phyloP scores from a whole-genome alignment of 225 moss, liverwort and hornwort genomes.

The Asterella californica region DNA sequence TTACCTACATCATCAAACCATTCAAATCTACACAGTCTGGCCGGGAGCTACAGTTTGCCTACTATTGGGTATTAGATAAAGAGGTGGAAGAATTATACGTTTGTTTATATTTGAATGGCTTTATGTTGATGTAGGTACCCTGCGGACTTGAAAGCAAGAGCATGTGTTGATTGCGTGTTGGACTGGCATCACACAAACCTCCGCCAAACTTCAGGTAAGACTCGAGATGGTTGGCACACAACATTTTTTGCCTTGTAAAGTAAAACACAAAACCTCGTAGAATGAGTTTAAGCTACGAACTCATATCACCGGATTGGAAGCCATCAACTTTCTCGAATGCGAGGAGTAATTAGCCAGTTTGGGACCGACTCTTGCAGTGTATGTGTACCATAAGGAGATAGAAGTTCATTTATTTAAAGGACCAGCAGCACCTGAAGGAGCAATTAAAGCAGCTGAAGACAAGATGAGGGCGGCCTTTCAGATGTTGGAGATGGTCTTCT shows the following conservation, averaged over 20 bases:
- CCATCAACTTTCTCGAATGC: too few relatives aligned
- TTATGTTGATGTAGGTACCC: constrained; percentile 55
- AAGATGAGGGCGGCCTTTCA: not conserved
- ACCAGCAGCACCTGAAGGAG: not conserved
- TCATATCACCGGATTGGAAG: not conserved
- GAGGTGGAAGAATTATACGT: not conserved
- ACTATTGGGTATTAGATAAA: not conserved
- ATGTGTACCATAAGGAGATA: not conserved
- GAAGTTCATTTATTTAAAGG: not conserved
- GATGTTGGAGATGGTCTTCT: constrained; percentile 29
- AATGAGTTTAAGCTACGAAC: not conserved
- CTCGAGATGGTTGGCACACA: not conserved
- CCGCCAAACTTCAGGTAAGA: constrained; percentile 56
- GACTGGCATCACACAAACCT: constrained; percentile 80
- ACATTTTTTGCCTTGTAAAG: not conserved
- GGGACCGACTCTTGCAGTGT: not conserved
- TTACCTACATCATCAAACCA: too few relatives aligned
- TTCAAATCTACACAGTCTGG: too few relatives aligned
- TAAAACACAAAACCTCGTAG: not conserved
- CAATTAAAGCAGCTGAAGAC: not conserved
- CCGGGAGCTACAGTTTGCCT: not conserved
- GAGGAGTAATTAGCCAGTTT: too few relatives aligned
- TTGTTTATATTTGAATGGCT: not conserved
- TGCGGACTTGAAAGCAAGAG: constrained; percentile 56
- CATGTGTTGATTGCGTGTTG: constrained; percentile 53